phyloP scores from a whole-genome alignment of 805 yeast genomes.

The Starmerella khaoyaiensis region DNA sequence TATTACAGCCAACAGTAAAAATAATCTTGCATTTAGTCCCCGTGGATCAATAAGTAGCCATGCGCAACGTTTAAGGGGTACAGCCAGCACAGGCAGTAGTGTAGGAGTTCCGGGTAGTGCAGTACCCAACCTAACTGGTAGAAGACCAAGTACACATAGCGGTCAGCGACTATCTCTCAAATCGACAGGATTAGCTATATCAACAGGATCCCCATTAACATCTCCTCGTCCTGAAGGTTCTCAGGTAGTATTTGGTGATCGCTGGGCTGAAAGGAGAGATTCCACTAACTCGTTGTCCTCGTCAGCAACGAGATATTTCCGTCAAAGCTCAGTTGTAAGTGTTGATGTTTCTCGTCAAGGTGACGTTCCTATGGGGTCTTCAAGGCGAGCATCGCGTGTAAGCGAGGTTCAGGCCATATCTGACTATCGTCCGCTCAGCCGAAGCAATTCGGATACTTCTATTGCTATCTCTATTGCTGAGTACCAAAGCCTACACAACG shows the following conservation, averaged over 20 bases:
- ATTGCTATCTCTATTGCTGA: conserved; percentile 19
- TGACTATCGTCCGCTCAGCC: conserved; percentile 15
- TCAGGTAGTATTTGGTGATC: no score
- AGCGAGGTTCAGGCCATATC: conserved; percentile 17
- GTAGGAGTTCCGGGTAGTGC: neutral
- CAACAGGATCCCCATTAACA: conserved; percentile 4
- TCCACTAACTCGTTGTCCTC: conserved; percentile 6
- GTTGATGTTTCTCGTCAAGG: conserved; percentile 21
- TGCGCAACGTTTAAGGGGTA: conserved; percentile 1
- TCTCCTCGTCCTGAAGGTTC: no score
- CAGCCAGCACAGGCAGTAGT: neutral
- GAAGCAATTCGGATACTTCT: conserved; percentile 15
- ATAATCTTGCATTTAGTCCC: neutral
- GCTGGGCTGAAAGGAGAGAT: conserved; percentile 15
- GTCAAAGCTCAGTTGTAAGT: conserved; percentile 22
- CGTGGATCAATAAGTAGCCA: neutral
- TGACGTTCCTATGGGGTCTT: conserved; percentile 2
- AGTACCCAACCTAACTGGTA: neutral
- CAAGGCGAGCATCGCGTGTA: conserved; percentile 18
- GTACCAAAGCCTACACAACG: conserved; percentile 15
- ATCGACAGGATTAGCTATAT: conserved; percentile 1
- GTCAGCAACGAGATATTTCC: conserved; percentile 16
- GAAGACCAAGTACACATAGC: neutral
- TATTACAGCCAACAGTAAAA: neutral
- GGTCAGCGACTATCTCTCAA: conserved; percentile 1